Percentiles rank a stretch among this genome's conserved stretches.
phyloP scores from a whole-genome alignment of 2,329 filamentous ascomycete species.

The Ophiostoma tasmaniense region DNA sequence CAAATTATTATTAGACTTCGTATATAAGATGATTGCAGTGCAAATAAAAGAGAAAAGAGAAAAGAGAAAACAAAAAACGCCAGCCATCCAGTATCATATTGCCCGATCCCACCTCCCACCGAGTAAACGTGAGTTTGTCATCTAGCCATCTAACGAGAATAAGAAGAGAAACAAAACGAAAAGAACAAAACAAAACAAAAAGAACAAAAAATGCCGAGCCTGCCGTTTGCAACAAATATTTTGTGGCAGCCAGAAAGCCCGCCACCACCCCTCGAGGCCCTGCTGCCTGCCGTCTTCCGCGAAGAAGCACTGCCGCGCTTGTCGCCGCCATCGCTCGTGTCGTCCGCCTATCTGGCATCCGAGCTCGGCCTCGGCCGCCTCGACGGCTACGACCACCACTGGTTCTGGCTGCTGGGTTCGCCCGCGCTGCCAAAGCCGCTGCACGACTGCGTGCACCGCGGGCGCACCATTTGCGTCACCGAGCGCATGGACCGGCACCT shows the following conservation, averaged over 20 bases:
- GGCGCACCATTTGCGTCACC: constrained; percentile 23
- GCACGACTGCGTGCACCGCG: constrained; percentile 21
- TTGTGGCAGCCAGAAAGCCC: constrained; percentile 6
- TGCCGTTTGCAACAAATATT: constrained; percentile 19
- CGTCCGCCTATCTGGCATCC: constrained; percentile 15
- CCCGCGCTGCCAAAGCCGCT: constrained; percentile 22
- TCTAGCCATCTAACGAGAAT: not conserved
- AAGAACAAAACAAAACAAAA: not conserved
- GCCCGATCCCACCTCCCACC: not conserved
- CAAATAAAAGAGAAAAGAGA: not conserved
- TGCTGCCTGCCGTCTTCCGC: constrained; percentile 20
- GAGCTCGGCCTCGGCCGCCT: constrained; percentile 21
- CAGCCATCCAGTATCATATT: not conserved
- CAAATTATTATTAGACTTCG: not conserved
- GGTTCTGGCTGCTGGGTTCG: constrained; percentile 22
- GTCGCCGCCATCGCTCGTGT: constrained; percentile 15
- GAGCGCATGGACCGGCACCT: constrained; percentile 30
- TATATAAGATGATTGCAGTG: not conserved
- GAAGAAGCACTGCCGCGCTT: constrained; percentile 14
- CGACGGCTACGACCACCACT: constrained; percentile 20
- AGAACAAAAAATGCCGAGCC: not conserved
- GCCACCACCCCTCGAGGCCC: constrained; percentile 15
- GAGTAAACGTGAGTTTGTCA: not conserved
- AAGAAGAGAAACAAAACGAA: not conserved
- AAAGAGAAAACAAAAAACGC: not conserved